Evolutionary conservation across 2,329 filamentous ascomycete genomes (phyloP), one percentile per base, ranked within the genome.

Genomic region (Atkinsonella texensis): DNA sequence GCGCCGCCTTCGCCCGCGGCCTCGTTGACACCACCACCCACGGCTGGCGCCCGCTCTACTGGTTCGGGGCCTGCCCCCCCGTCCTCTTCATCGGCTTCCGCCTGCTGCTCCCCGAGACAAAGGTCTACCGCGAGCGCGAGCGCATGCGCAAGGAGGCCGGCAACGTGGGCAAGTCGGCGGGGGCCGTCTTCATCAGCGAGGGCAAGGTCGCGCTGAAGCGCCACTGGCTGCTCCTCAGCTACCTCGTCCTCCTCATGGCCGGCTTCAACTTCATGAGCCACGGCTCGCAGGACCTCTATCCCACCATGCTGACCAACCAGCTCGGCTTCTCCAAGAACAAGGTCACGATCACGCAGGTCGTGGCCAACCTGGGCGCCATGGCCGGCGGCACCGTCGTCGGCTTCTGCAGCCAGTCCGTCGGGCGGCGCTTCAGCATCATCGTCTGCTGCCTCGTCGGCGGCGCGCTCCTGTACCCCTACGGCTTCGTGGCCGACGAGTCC

Each of bases 251-350:
- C 18, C 73, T 95, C 40, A 94, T 94, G 87, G 84, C 87, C 1
- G 88, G 88, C 4, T 93, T 95, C 73, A 95, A 94, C 69, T 94
- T 93, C 63, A 89, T 93, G 85, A 86, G 83, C 17, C 87, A 90
- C 63, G 86, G 86, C 50, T 85, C 80, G 20, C 67, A 86, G 64
- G 78, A 81, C 58, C 63, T 83, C 31, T 82, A 82, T 57, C 79
- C 79, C 2, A 81, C 77, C 18, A 75, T 83, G 75, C 63, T 83
- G 23, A 64, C 70, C 56, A 79, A 76, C 58, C 76, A 82, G 63
- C 78, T 75, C 55, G 64, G 62, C 15, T 79, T 80, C 60, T 64
- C 63, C 44, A 59, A 73, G 45, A 71, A 80, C 62, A 69, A 74
- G 52, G 75, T 87, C 17, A 88, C 84, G 0, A 74, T 87, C 3